Evolutionary conservation across 805 yeast genomes (phyloP).

Genomic region (Suhomyces faveliae): DNA sequence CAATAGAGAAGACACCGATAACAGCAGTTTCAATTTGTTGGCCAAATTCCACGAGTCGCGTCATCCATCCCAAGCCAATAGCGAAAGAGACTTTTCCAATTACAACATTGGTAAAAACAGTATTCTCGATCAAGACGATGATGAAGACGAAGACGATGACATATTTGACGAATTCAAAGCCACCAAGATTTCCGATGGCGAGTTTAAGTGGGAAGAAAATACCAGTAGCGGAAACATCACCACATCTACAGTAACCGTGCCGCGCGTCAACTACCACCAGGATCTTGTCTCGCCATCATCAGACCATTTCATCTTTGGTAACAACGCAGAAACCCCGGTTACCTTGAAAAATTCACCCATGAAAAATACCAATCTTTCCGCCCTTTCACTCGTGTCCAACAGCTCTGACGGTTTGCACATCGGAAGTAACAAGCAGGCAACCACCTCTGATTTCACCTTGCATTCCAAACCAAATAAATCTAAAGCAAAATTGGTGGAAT

Average conservation of each 20-base stretch:
- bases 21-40: slow-evolving; percentile 18
- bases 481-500: slow-evolving; percentile 47
- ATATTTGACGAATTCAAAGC: slow-evolving; percentile 32
- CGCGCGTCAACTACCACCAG: neutral
- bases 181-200: slow-evolving; percentile 26
- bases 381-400: slow-evolving; percentile 19
- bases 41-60: slow-evolving; percentile 19
- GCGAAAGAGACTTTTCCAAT: slow-evolving; percentile 10
- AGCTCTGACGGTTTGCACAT: slow-evolving; percentile 11
- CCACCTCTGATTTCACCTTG: slow-evolving; percentile 1
- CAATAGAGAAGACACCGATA: slow-evolving; percentile 11
- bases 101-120: slow-evolving; percentile 11
- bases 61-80: slow-evolving; percentile 15
- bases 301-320: slow-evolving; percentile 9
- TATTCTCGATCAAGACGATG: slow-evolving; percentile 13
- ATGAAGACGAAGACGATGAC: slow-evolving; percentile 15
- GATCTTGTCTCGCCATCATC: slow-evolving; percentile 12
- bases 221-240: slow-evolving; percentile 7
- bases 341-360: slow-evolving; percentile 9
- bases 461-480: neutral
- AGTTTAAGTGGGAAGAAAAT: slow-evolving; percentile 28
- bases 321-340: slow-evolving; percentile 7
- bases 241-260: slow-evolving; percentile 2
- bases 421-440: slow-evolving; percentile 6
- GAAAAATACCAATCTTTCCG: slow-evolving; percentile 19